phyloP scores from a whole-genome alignment of 768 basidiomycete species.

The Roridomyces roridus region DNA sequence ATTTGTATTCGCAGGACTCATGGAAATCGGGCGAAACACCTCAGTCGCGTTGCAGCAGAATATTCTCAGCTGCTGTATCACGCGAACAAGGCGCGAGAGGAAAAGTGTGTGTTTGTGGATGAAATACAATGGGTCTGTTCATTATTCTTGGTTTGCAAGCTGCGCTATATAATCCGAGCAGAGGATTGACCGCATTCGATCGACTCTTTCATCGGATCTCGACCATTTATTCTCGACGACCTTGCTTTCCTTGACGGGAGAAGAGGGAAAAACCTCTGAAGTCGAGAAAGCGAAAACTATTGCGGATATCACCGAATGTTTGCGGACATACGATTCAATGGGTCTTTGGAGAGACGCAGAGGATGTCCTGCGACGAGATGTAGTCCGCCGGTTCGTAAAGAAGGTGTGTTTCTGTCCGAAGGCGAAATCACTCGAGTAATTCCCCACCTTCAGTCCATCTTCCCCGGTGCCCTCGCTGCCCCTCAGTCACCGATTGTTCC shows the following conservation, averaged over 20 bases:
- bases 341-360: conserved; percentile 89
- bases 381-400: conserved; percentile 78
- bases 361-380: conserved; percentile 75
- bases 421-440: neutral
- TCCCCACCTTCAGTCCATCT: conserved; percentile 64
- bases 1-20: conserved; percentile 48
- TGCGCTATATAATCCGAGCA: conserved; percentile 27
- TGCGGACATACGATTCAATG: conserved; percentile 80
- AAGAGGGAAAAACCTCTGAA: conserved; percentile 58
- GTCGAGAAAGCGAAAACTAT: conserved; percentile 67
- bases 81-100: conserved; percentile 76
- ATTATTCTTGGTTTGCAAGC: conserved; percentile 2
- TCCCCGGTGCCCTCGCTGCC: conserved; percentile 66
- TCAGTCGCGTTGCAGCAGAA: conserved; percentile 85
- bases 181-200: conserved; percentile 85
- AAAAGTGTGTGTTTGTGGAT: conserved; percentile 81
- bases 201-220: conserved; percentile 85
- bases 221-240: conserved; percentile 79
- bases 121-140: conserved; percentile 84
- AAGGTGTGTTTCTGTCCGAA: conserved; percentile 54
- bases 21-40: conserved; percentile 77
- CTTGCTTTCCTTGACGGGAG: conserved; percentile 57
- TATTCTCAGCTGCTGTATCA: conserved; percentile 94
- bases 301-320: conserved; percentile 77
- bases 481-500: conserved; percentile 81